Base-by-base conservation (phyloP, 2,329 filamentous ascomycete species). In the Ophiostoma australiae region DNA sequence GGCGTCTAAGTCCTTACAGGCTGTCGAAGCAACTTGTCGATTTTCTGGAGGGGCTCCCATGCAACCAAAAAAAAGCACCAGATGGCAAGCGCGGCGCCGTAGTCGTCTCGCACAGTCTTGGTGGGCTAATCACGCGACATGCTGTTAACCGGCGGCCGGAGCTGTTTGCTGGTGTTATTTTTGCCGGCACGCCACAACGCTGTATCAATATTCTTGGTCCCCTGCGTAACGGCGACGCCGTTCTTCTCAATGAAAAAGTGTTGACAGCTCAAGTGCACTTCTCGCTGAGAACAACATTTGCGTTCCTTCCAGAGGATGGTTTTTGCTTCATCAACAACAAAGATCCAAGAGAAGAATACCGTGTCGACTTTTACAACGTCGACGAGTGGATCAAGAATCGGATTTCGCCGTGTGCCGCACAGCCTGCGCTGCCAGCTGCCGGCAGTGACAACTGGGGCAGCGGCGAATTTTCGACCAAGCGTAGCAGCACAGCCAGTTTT, bases 241-340 rank as follows among this genome's bases (percentile, higher is more conserved):
- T 97, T 0, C 84, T 97, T 0, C 84, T 97, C 72, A 97, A 94
- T 76, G 93, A 93, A 73, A 92, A 92, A 74, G 90, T 97, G 0
- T 84, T 98, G 20, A 97, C 93, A 0, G 93, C 94, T 0, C 92
- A 95, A 77, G 94, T 97, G 75, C 97, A 97, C 80, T 97, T 98
- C 76, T 93, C 91, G 0, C 89, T 98, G 68, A 87, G 94, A 8
- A 97, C 93, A 0, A 94, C 89, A 61, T 97, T 92, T 76, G 88
- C 90, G 13, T 88, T 97, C 10, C 84, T 98, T 0, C 94, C 94
- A 0, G 90, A 97, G 71, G 90, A 95, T 75, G 93, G 93, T 0
- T 89, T 88, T 76, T 96, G 93, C 79, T 98, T 97, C 78, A 84
- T 97, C 76, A 90, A 97, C 80, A 41, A 37, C 69, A 92, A 90